A percentile compares a stretch with the other conserved stretches of the same genome.
phyloP scores from a whole-genome alignment of 2,329 filamentous ascomycete species.

The Alternaria gaisen region DNA sequence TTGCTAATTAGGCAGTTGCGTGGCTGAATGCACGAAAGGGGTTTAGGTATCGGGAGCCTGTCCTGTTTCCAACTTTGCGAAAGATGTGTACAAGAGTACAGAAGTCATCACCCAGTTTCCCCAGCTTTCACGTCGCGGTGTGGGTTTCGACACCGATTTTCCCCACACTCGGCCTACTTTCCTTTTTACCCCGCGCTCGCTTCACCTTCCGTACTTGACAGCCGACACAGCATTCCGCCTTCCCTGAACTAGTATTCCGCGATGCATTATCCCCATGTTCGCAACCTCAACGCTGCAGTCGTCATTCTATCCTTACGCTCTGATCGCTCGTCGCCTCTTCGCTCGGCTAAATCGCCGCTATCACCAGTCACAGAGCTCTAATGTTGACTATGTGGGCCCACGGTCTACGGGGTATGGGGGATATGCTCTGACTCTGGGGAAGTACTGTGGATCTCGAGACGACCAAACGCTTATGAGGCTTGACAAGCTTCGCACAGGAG shows the following conservation, averaged over 20 bases:
- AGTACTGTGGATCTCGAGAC: conserved; percentile 6
- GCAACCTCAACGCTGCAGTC: conserved; percentile 13
- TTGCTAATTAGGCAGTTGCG: background rate
- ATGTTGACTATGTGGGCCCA: conserved; percentile 16
- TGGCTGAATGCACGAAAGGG: background rate
- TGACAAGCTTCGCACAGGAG: conserved; percentile 5
- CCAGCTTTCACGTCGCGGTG: background rate
- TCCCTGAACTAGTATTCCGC: conserved; percentile 21
- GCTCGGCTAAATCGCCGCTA: conserved; percentile 19
- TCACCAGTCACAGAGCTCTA: conserved; percentile 5
- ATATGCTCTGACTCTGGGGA: conserved; percentile 11
- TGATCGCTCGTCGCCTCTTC: background rate
- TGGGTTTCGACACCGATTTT: background rate
- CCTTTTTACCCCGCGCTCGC: conserved; percentile 22
- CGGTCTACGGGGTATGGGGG: conserved; percentile 16
- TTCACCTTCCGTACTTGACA: conserved; percentile 17
- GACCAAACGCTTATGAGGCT: conserved; percentile 8
- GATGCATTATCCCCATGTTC: conserved; percentile 9
- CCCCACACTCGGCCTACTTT: conserved; percentile 22
- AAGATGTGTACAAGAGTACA: background rate
- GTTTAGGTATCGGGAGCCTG: background rate
- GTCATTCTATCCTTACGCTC: conserved; percentile 2
- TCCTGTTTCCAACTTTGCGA: background rate
- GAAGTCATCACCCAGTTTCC: background rate
- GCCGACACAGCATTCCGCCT: conserved; percentile 4